Base-by-base conservation (phyloP, 176 grass and related monocot genomes). In the Oryza longistaminata region DNA sequence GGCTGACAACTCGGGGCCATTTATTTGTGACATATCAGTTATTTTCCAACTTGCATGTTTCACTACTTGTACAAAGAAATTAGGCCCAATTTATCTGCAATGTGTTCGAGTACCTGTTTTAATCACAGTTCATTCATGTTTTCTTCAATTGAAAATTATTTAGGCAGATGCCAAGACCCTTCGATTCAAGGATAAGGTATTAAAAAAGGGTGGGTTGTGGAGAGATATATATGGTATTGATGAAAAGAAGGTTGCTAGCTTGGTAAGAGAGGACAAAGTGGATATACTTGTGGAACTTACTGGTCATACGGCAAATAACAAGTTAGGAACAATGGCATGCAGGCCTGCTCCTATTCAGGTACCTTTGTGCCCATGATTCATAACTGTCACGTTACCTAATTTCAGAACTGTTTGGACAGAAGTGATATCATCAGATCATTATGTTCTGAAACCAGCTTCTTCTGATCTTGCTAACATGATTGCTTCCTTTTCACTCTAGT, bases 251-350 rank as follows among this genome's bases (percentile, higher is more conserved):
- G 89, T 99, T 79, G 93, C 93, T 75, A 92, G 75, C 80, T 87
- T 99, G 71, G 92, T 94, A 68, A 94, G 96, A 89, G 93, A 99
- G 84, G 96, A 99, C 83, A 92, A 96, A 88, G 89, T 99, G 78
- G 96, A 96, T 77, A 99, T 99, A 90, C 89, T 99, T 86, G 91
- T 99, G 85, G 96, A 99, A 83, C 88, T 99, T 87, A 99, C 96
- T 60, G 96, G 96, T 68, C 96, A 99, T 72, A 99, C 96, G 17
- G 96, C 96, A 37, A 99, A 99, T 78, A 99, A 99, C 78, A 99
- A 94, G 71, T 80, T 99, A 90, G 96, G 96, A 75, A 91, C 90
- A 79, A 88, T 99, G 96, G 96, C 96, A 48, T 94, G 96, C 75
- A 75, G 93, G 50, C 93, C 96, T 86, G 93, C 96, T 79, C 96